A percentile compares a stretch with the other conserved stretches of the same genome.
These are phyloP conservation scores for Diaporthe sp. DNA, from an alignment of 2,329 filamentous ascomycete species.

Conservation along the genomic window DNA sequence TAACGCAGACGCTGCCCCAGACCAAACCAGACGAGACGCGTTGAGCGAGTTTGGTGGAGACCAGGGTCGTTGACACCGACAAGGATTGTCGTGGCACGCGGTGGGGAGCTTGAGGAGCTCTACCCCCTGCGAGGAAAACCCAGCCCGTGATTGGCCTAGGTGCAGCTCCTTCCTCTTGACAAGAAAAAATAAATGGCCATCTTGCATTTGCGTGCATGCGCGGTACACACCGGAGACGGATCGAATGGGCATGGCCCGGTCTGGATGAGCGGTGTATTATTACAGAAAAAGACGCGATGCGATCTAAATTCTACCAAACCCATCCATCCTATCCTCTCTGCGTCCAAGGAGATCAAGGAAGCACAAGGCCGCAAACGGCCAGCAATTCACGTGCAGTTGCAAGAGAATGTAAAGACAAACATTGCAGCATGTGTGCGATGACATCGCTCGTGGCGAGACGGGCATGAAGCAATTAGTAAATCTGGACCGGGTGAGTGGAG, in stretches of 20 bases:
- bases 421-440: background rate
- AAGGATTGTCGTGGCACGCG: constrained; percentile 22
- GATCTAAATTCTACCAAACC: background rate
- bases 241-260: background rate
- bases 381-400: background rate
- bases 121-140: constrained; percentile 5
- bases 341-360: background rate
- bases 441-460: background rate
- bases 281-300: background rate
- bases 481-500: background rate
- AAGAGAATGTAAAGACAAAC: constrained; percentile 1
- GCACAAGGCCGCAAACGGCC: no score
- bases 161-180: constrained; percentile 7
- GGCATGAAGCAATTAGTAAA: background rate
- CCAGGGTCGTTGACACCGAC: constrained; percentile 18
- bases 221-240: background rate
- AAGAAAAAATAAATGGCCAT: constrained; percentile 8
- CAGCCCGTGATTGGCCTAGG: background rate
- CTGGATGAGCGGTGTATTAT: constrained; percentile 11
- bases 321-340: background rate
- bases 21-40: constrained; percentile 27
- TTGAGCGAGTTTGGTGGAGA: constrained; percentile 29
- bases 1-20: constrained; percentile 20
- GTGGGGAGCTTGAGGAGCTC: constrained; percentile 20
- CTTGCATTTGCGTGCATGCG: constrained; percentile 15